Evolutionary conservation across 2,329 filamentous ascomycete species (phyloP), one percentile per base, ranked within the genome.

Genomic region (Ophiostoma montium): DNA sequence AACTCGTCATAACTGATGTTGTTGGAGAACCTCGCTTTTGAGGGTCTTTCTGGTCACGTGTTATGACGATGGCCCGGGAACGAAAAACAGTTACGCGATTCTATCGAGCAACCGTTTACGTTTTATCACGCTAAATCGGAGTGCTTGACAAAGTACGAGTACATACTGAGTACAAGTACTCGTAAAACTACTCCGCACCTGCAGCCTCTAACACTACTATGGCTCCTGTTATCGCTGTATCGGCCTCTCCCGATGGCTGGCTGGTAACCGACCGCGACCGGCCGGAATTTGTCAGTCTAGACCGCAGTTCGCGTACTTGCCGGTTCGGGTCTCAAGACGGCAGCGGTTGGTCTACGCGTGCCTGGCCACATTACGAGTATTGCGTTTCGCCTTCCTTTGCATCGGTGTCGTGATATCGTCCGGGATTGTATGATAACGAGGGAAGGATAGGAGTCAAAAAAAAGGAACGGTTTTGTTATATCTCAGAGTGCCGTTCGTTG

Each of bases 161-260:
- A n/a, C n/a, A n/a, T n/a, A n/a, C n/a, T n/a, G n/a, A n/a, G n/a
- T n/a, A n/a, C n/a, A n/a, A n/a, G n/a, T n/a, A n/a, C n/a, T n/a
- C n/a, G n/a, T n/a, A n/a, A n/a, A n/a, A n/a, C n/a, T n/a, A n/a
- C n/a, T n/a, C n/a, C n/a, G n/a, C n/a, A n/a, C n/a, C n/a, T n/a
- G n/a, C n/a, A n/a, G n/a, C n/a, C n/a, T n/a, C n/a, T n/a, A n/a
- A n/a, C n/a, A n/a, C 9, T 16, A 12, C 19, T 41, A 15, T 43
- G 38, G 38, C n/a, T 10, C 6, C 5, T 41, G 16, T 31, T 46
- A 43, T 48, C 35, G 46, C 35, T 16, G 43, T 52, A 35, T 53
- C 51, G 51, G 51, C 35, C 35, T 36, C 21, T 42, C 47, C 51
- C 51, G 51, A 51, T 33, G 36, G 35, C 9, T 30, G n/a, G 21